These are phyloP conservation scores for Ustilago trichophora DNA, from an alignment of 1,284 basidiomycete genomes.

Conservation along the genomic window DNA sequence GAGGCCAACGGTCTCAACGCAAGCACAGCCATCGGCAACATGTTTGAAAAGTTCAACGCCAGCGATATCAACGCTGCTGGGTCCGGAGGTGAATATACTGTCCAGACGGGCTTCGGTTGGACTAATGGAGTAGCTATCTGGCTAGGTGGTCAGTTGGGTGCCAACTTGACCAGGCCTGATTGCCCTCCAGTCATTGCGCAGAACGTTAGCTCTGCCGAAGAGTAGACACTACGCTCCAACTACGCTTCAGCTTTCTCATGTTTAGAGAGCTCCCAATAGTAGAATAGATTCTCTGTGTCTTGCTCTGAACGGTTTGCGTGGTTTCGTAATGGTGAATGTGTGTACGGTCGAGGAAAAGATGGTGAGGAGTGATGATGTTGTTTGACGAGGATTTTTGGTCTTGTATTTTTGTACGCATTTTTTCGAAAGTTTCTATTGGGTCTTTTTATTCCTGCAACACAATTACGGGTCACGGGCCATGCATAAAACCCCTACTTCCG, in stretches of 20 bases:
- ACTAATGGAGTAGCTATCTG: slow-evolving; percentile 45
- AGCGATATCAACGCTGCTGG: slow-evolving; percentile 84
- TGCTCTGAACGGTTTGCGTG: background rate
- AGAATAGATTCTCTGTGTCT: too few relatives aligned
- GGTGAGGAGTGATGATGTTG: too few relatives aligned
- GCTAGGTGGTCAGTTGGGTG: slow-evolving; percentile 43
- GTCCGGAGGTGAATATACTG: slow-evolving; percentile 77
- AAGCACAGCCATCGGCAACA: slow-evolving; percentile 29
- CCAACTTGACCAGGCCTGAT: slow-evolving; percentile 33
- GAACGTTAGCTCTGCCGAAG: slow-evolving; percentile 5
- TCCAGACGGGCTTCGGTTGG: slow-evolving; percentile 70
- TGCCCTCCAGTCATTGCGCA: slow-evolving; percentile 30
- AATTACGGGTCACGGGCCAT: too few relatives aligned
- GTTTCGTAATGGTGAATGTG: too few relatives aligned
- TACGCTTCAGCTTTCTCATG: too few relatives aligned
- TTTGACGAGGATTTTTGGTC: too few relatives aligned
- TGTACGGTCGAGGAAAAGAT: too few relatives aligned
- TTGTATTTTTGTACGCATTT: too few relatives aligned
- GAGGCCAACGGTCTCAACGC: slow-evolving; percentile 54
- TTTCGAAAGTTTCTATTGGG: too few relatives aligned
- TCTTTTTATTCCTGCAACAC: too few relatives aligned
- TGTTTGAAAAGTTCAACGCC: slow-evolving; percentile 79
- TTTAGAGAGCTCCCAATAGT: background rate
- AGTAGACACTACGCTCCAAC: background rate
- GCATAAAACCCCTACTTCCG: too few relatives aligned